Conservation (phyloP, 1,284 basidiomycete genomes). For the Marasmius sp. region DNA sequence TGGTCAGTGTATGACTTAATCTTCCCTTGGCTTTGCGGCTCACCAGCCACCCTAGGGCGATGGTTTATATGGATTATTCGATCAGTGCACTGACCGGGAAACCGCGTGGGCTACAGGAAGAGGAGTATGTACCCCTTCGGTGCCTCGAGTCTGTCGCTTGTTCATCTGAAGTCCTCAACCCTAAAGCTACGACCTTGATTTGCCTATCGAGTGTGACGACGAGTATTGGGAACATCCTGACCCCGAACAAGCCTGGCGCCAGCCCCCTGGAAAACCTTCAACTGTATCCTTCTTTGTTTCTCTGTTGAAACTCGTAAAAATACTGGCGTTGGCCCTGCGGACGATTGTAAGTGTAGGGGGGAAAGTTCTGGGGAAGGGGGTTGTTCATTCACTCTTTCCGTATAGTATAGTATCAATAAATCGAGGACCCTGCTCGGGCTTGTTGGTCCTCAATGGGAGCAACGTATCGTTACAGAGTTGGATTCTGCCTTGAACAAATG, state of each 20-base stretch:
- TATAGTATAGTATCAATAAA: slow-evolving; percentile 74
- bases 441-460: slow-evolving; percentile 63
- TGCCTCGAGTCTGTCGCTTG: not conserved
- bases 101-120: slow-evolving; percentile 81
- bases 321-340: slow-evolving; percentile 62
- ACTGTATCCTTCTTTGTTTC: slow-evolving; percentile 54
- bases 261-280: slow-evolving; percentile 57
- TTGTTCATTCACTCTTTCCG: not conserved
- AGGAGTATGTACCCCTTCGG: slow-evolving; percentile 57
- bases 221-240: slow-evolving; percentile 70
- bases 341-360: slow-evolving; percentile 52
- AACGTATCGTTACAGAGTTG: slow-evolving; percentile 71
- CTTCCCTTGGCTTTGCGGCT: not conserved
- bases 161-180: not conserved
- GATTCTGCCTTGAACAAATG: slow-evolving; percentile 78
- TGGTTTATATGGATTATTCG: slow-evolving; percentile 61
- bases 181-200: slow-evolving; percentile 68
- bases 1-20: slow-evolving; percentile 47
- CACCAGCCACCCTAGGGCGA: slow-evolving; percentile 42
- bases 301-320: slow-evolving; percentile 60
- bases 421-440: slow-evolving; percentile 58
- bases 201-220: slow-evolving; percentile 75
- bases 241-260: slow-evolving; percentile 48
- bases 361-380: not conserved
- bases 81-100: slow-evolving; percentile 74